These are phyloP conservation scores for Phytophthora tubulina DNA, from an alignment of 352 stramenopile genomes.

Conservation along the genomic window DNA sequence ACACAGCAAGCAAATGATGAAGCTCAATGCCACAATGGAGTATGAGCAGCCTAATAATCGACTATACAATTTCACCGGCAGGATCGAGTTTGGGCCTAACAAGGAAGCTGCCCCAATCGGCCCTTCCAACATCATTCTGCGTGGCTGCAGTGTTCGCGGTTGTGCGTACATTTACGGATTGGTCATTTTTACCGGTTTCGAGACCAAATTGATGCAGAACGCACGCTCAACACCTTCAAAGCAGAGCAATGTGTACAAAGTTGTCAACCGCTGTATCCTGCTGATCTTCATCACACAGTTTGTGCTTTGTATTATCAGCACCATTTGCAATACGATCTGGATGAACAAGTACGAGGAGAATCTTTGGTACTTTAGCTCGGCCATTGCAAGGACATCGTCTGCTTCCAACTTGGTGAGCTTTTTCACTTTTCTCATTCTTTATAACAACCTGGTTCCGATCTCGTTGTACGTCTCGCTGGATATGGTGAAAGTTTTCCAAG, in stretches of 20 bases:
- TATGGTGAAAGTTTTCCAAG: slow-evolving; percentile 91
- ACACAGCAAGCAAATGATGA: slow-evolving; percentile 51
- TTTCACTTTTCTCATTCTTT: slow-evolving; percentile 96
- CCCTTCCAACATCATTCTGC: slow-evolving; percentile 85
- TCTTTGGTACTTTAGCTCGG: slow-evolving; percentile 62
- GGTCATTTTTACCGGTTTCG: slow-evolving; percentile 90
- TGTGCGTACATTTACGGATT: slow-evolving; percentile 75
- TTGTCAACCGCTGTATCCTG: slow-evolving; percentile 77
- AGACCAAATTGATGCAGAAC: slow-evolving; percentile 92
- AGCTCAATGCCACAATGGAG: slow-evolving; percentile 56
- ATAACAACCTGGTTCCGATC: slow-evolving; percentile 97
- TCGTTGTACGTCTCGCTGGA: slow-evolving; percentile 98
- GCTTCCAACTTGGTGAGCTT: slow-evolving; percentile 78
- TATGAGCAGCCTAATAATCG: slow-evolving; percentile 86
- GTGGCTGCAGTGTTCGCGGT: slow-evolving; percentile 74
- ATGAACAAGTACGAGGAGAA: slow-evolving; percentile 45
- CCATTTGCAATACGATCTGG: slow-evolving; percentile 66
- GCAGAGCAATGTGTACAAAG: slow-evolving; percentile 77
- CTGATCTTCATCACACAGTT: slow-evolving; percentile 74
- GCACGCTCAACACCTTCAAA: slow-evolving; percentile 71
- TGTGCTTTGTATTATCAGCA: slow-evolving; percentile 73
- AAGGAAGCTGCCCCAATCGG: slow-evolving; percentile 60
- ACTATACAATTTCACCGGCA: slow-evolving; percentile 76
- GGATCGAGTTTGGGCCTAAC: slow-evolving; percentile 41
- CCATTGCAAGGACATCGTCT: slow-evolving; percentile 19